phyloP scores from a whole-genome alignment of 176 grass and related monocot species.

The Hsuehochloa calcarea region DNA sequence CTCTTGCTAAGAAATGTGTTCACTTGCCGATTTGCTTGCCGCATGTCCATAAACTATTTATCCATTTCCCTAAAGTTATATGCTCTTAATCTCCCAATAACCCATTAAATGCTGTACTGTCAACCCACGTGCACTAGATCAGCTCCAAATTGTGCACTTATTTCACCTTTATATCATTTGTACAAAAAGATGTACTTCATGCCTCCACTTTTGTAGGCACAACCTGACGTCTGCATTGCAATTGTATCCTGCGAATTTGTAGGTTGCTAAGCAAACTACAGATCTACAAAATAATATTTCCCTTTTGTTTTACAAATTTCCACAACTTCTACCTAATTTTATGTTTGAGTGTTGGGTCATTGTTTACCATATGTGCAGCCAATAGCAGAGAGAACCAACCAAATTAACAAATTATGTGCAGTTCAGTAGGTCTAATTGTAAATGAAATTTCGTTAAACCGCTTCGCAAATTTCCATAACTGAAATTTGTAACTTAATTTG shows the following conservation, averaged over 20 bases:
- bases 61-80: not conserved
- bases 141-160: not conserved
- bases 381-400: not conserved
- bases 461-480: not conserved
- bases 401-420: not conserved
- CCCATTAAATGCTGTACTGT: not conserved
- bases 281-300: not conserved
- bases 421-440: not conserved
- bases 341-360: not conserved
- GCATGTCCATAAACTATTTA: not conserved
- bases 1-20: not conserved
- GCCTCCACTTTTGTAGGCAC: not conserved
- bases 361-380: not conserved
- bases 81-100: not conserved
- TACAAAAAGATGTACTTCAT: not conserved
- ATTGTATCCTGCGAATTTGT: not conserved
- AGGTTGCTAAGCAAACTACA: not conserved
- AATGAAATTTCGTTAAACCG: not conserved
- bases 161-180: not conserved
- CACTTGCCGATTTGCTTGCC: not conserved
- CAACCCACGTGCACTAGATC: not conserved
- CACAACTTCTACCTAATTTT: not conserved
- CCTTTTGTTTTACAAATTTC: not conserved
- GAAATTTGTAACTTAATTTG: not conserved
- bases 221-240: not conserved